Conservation (phyloP, 2,329 filamentous ascomycete genomes). For the Diaporthe helianthi region DNA sequence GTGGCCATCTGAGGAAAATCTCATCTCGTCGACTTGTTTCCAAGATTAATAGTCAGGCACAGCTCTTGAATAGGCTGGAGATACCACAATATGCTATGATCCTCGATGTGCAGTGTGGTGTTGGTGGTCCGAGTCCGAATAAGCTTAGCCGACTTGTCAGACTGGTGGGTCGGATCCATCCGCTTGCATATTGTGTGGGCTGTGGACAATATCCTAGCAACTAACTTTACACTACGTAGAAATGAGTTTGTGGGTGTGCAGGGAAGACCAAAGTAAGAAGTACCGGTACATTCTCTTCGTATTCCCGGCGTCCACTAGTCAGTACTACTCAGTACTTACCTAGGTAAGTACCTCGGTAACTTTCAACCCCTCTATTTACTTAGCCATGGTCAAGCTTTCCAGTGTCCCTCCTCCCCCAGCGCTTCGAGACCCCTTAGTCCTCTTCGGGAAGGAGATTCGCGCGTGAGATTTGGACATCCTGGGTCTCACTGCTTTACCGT, state of each 20-base stretch:
- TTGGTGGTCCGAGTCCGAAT: conserved; percentile 12
- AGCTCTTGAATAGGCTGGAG: conserved; percentile 1
- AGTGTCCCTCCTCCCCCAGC: neutral
- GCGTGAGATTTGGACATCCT: conserved; percentile 6
- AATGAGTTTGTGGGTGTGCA: neutral
- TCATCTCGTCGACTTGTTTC: neutral
- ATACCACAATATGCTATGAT: neutral
- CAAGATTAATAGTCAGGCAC: conserved; percentile 19
- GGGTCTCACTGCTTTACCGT: conserved; percentile 17
- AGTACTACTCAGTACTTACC: too few relatives aligned
- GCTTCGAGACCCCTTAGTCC: conserved; percentile 14
- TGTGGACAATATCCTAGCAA: neutral
- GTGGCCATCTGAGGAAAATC: neutral
- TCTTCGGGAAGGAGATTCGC: conserved; percentile 16
- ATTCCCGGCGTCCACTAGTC: conserved; percentile 11
- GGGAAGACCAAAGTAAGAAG: neutral
- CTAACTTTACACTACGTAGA: too few relatives aligned
- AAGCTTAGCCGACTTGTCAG: conserved; percentile 27
- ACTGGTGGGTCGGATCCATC: conserved; percentile 29
- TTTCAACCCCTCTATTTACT: neutral
- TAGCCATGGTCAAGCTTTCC: conserved; percentile 1
- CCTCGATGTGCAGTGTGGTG: neutral
- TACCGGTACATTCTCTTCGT: conserved; percentile 1
- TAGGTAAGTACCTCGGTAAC: too few relatives aligned
- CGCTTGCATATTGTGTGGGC: conserved; percentile 20